Percentiles rank a stretch among this genome's conserved stretches.
phyloP scores from a whole-genome alignment of 2,329 filamentous ascomycete species.

The Plectosphaerella cucumerina region DNA sequence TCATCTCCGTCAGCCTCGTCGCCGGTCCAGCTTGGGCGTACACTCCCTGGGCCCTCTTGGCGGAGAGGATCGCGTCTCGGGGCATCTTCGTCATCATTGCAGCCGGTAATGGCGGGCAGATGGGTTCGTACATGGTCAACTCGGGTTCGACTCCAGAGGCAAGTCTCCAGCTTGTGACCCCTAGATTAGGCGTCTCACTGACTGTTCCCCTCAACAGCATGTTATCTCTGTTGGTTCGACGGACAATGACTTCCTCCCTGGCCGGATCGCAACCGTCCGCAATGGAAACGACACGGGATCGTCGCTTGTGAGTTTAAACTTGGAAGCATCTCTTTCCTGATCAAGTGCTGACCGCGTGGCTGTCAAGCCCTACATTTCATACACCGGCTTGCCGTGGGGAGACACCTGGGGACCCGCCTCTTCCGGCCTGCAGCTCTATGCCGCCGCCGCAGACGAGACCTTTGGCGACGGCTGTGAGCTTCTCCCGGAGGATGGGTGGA shows the following conservation, averaged over 20 bases:
- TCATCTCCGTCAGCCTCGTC: conserved; percentile 52
- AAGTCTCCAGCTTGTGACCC: not conserved
- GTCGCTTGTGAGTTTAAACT: not conserved
- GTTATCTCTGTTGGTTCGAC: not conserved
- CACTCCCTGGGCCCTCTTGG: conserved; percentile 43
- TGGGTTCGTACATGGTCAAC: conserved; percentile 32
- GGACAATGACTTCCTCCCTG: not conserved
- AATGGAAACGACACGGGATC: not conserved
- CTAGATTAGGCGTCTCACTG: too few relatives aligned
- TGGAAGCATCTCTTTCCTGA: too few relatives aligned
- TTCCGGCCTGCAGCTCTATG: too few relatives aligned
- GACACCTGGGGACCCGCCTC: too few relatives aligned
- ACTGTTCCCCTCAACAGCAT: conserved; percentile 3
- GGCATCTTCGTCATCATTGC: conserved; percentile 51
- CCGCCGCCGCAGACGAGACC: too few relatives aligned
- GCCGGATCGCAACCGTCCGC: conserved; percentile 2
- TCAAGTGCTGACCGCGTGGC: too few relatives aligned
- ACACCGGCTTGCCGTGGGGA: too few relatives aligned
- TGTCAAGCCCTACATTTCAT: too few relatives aligned
- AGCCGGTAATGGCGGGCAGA: conserved; percentile 45
- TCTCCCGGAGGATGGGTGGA: too few relatives aligned
- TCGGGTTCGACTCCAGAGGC: not conserved
- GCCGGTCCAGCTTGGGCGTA: conserved; percentile 46
- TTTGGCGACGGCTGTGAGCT: too few relatives aligned
- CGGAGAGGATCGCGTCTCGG: conserved; percentile 46